Evolutionary conservation across 768 basidiomycete species (phyloP), one percentile per base, ranked within the genome.

Genomic region (Russula sp.): DNA sequence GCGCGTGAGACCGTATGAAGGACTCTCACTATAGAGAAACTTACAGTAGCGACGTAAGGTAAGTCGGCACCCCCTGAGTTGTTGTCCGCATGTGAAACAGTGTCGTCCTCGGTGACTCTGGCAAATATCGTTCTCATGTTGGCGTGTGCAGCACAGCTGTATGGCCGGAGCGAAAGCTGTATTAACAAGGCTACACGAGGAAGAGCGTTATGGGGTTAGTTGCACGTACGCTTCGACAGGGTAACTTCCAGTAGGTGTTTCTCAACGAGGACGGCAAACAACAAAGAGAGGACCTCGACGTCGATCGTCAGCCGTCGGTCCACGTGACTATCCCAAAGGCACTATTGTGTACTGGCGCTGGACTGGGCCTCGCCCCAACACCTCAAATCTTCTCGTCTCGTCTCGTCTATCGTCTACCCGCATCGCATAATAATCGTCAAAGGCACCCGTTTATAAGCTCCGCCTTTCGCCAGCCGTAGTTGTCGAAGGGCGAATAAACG

Each of bases 31-130:
- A 14, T 9, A 1, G 9, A 16, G 13, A 39, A 41, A 55, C 66
- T 52, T 42, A 67, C 66, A 29, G 64, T 65, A 16, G 66, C 60
- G 25, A 56, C 50, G 43, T 67, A 65, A 25, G 66, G 65, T 18
- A 66, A 58, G 29, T n/a, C n/a, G 2, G 7, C 42, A 29, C 25
- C 42, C 5, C 22, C 11, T 20, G 60, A 10, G 35, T 39, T 46
- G 11, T 49, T 46, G 11, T 49, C 59, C 35, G 38, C 46, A 29
- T 65, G 64, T 52, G 58, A 52, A 29, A 55, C 38, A 47, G 48
- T 32, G 18, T 59, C 60, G 38, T 45, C 60, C 47, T 54, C 38
- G 25, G 50, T 16, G 4, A 38, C 20, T 50, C 38, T 46, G 32
- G 56, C n/a, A 16, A 52, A 56, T 35, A 64, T 59, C 18, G 54